Evolutionary conservation across 768 basidiomycete genomes (phyloP), one percentile per base, ranked within the genome.

Genomic region (Russula emetica): DNA sequence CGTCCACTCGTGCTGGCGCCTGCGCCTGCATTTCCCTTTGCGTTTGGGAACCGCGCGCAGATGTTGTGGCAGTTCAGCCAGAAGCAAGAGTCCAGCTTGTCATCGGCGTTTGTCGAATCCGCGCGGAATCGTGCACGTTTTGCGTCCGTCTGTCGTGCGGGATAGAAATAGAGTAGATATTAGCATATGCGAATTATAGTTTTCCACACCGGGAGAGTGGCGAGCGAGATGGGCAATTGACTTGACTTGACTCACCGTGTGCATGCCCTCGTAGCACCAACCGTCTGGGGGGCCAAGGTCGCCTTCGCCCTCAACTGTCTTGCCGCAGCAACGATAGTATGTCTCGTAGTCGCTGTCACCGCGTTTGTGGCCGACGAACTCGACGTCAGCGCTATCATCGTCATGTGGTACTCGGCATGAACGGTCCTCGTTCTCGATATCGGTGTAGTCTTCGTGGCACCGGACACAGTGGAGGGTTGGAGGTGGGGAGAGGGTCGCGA

Each of bases 211-310:
- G n/a, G 44, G 40, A 16, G 55, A 9, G 18, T 8, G 56, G 22
- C 10, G 40, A 22, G 53, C n/a, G 53, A n/a, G 5, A 22, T 13
- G 13, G 11, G 11, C 2, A n/a, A 16, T 11, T 36, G 36, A 36
- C 36, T 36, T 13, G 36, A 36, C 30, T 18, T 18, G 49, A 80
- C 84, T 64, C 56, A 86, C 85, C 9, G 90, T 91, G 72, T 92
- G 90, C 72, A 80, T 82, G 4, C 90, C 90, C 72, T 92, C 89
- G 69, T 90, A 92, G 70, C 90, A 92, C 88, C 88, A 92, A 1
- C 90, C 90, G 71, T 90, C 88, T 1, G 90, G 90, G 1, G 90
- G 90, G 0, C 90, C 90, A 76, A 87, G 86, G 66, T 89, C 86
- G 1, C 90, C 90, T 66, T 87, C 84, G 0, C 90, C 90, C 28